Evolutionary conservation across 106 monocot genomes (phyloP).

Genomic region (Allium sativum): DNA sequence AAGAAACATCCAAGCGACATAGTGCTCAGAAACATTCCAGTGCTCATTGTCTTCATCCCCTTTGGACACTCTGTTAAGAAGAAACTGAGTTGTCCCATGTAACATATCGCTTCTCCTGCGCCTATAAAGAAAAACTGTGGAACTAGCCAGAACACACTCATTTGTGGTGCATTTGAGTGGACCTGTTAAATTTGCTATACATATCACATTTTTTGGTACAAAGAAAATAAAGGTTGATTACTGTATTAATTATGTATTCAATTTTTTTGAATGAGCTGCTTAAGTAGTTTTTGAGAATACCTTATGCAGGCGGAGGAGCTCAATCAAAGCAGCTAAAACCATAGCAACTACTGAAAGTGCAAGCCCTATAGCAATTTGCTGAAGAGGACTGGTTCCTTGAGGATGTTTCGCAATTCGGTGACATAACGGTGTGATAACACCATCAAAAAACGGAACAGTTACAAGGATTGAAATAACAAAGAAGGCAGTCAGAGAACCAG

Average conservation of each 20-base stretch:
- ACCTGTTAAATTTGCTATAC: too few relatives aligned
- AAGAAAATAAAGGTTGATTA: too few relatives aligned
- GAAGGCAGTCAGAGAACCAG: constrained; percentile 62
- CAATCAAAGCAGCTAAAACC: constrained; percentile 38
- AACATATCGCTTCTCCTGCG: constrained; percentile 49
- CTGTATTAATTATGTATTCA: too few relatives aligned
- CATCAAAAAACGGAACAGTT: constrained; percentile 47
- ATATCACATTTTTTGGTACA: too few relatives aligned
- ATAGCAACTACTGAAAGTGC: constrained; percentile 39
- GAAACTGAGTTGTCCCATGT: constrained; percentile 57
- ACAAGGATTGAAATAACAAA: constrained; percentile 55
- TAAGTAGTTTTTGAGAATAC: background rate
- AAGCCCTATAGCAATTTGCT: constrained; percentile 31
- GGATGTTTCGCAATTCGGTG: constrained; percentile 33
- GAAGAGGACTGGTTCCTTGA: constrained; percentile 39
- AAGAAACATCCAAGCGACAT: constrained; percentile 46
- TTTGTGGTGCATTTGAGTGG: background rate
- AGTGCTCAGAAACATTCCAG: constrained; percentile 16
- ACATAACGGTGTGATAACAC: constrained; percentile 23
- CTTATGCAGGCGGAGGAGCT: constrained; percentile 11
- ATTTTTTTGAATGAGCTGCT: too few relatives aligned
- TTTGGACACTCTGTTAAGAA: constrained; percentile 42
- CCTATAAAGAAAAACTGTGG: constrained; percentile 62
- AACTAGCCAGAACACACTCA: constrained; percentile 59
- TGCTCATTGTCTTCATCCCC: constrained; percentile 28